Conservation (phyloP, 2,329 filamentous ascomycete genomes). For the Tolypocladium album region DNA sequence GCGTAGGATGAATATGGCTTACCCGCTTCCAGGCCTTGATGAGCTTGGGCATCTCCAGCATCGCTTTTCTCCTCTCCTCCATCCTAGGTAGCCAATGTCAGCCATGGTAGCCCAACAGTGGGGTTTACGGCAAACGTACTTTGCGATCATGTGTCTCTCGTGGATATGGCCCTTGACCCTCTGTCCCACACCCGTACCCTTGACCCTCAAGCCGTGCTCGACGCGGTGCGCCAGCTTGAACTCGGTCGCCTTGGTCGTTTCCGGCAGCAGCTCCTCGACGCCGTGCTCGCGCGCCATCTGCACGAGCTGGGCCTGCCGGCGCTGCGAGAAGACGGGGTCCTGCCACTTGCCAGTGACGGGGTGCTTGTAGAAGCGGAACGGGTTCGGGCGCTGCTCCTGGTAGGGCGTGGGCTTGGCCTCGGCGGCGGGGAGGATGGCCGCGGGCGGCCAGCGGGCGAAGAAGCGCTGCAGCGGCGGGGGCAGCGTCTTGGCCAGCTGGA, state of each 20-base stretch:
- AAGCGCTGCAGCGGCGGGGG: slow-evolving; percentile 73
- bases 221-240: slow-evolving; percentile 59
- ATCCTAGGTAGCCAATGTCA: slow-evolving; percentile 40
- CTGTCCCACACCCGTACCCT: slow-evolving; percentile 87
- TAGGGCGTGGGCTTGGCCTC: slow-evolving; percentile 28
- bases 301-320: slow-evolving; percentile 82
- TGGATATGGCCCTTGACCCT: slow-evolving; percentile 90
- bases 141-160: slow-evolving; percentile 74
- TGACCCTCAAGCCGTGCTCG: slow-evolving; percentile 72
- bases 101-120: not conserved
- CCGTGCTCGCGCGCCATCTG: slow-evolving; percentile 72
- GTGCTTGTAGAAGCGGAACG: slow-evolving; percentile 74
- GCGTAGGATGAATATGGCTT: slow-evolving; percentile 18
- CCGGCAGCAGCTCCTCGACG: slow-evolving; percentile 71
- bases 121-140: slow-evolving; percentile 32
- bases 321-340: slow-evolving; percentile 69
- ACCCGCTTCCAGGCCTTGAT: slow-evolving; percentile 92
- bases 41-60: slow-evolving; percentile 89
- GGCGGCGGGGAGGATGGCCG: slow-evolving; percentile 39
- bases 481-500: slow-evolving; percentile 58
- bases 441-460: slow-evolving; percentile 81
- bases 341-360: slow-evolving; percentile 73
- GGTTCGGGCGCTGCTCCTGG: slow-evolving; percentile 55
- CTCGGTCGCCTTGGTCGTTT: slow-evolving; percentile 64
- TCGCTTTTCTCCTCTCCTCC: slow-evolving; percentile 81